Percentiles rank a stretch among this genome's conserved stretches.
phyloP scores from a whole-genome alignment of 1,139 yeast genomes.

The Pichia sp. region DNA sequence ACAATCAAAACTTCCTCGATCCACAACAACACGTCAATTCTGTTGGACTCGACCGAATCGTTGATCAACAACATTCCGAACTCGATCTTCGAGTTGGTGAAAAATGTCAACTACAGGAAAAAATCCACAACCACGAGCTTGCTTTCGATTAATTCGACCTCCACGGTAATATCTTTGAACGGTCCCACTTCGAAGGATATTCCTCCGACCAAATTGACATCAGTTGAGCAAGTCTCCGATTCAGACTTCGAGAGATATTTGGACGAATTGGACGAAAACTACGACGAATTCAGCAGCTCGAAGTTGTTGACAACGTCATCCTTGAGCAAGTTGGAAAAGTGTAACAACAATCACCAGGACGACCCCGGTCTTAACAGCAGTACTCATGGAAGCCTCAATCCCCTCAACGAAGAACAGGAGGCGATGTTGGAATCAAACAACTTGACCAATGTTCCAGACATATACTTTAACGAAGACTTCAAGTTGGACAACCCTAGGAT shows the following conservation, averaged over 20 bases:
- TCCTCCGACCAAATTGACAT: constrained; percentile 72
- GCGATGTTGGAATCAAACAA: constrained; percentile 24
- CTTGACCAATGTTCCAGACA: constrained; percentile 52
- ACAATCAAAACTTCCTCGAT: neutral
- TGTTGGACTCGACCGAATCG: constrained; percentile 9
- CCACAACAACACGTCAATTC: neutral
- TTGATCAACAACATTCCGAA: constrained; percentile 8
- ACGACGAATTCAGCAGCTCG: constrained; percentile 48
- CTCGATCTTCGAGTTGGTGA: constrained; percentile 34
- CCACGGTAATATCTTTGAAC: constrained; percentile 41
- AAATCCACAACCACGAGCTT: constrained; percentile 30
- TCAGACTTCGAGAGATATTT: constrained; percentile 49
- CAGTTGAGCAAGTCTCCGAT: constrained; percentile 48
- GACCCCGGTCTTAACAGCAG: neutral
- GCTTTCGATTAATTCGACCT: constrained; percentile 29
- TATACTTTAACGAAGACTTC: constrained; percentile 65
- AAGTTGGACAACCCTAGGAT: constrained; percentile 84
- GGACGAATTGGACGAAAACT: constrained; percentile 47
- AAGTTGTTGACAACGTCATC: constrained; percentile 47
- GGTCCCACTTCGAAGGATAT: constrained; percentile 80
- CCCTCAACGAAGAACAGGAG: constrained; percentile 23
- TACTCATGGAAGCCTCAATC: constrained; percentile 1
- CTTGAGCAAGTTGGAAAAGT: constrained; percentile 33
- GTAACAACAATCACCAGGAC: neutral
- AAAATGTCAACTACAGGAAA: constrained; percentile 50